Evolutionary conservation across 179 eudicot genomes (phyloP).

Genomic region (Sideroxylon spinosum): DNA sequence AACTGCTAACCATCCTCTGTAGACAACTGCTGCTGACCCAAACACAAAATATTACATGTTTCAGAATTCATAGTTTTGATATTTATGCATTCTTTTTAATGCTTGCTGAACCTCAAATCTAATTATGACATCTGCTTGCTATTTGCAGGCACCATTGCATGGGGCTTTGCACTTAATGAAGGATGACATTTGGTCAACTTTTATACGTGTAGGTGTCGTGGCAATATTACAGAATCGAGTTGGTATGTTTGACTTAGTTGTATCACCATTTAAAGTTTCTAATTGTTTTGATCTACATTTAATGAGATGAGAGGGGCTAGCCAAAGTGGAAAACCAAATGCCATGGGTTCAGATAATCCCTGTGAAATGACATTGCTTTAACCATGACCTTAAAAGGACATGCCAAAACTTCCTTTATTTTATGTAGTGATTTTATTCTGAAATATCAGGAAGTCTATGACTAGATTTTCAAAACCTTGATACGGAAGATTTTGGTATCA

Average conservation of each 20-base stretch:
- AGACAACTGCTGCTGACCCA: not conserved
- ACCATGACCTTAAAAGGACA: no score
- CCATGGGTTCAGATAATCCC: no score
- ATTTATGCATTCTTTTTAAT: not conserved
- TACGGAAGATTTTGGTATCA: not conserved
- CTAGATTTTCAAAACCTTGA: not conserved
- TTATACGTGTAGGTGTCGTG: slow-evolving; percentile 65
- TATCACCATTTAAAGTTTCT: not conserved
- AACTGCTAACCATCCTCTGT: not conserved
- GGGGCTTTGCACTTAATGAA: slow-evolving; percentile 38
- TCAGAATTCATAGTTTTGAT: not conserved
- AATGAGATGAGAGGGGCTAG: no score
- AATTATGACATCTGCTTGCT: slow-evolving; percentile 13
- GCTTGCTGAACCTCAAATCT: not conserved
- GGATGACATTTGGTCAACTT: slow-evolving; percentile 51
- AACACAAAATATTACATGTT: not conserved
- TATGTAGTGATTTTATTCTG: not conserved
- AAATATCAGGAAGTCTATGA: not conserved
- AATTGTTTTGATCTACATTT: not conserved
- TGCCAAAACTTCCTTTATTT: no score
- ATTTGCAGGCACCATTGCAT: slow-evolving; percentile 53
- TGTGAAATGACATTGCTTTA: no score
- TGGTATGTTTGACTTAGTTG: slow-evolving; percentile 41
- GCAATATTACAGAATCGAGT: slow-evolving; percentile 84
- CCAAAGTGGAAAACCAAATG: no score